Conservation (phyloP, 306 rosid genomes). For the Trifolium pratense region DNA sequence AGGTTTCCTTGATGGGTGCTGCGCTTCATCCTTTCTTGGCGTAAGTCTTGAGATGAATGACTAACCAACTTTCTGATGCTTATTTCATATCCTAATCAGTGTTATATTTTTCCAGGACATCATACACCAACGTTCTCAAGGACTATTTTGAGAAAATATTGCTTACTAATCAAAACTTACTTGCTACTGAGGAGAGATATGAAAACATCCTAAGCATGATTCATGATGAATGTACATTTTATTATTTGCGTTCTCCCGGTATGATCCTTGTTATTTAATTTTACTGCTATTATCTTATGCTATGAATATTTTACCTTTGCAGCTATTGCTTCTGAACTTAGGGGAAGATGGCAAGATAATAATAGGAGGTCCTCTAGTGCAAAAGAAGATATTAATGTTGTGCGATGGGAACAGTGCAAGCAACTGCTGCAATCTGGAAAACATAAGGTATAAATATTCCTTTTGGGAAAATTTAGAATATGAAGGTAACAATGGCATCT, state of each 20-base stretch:
- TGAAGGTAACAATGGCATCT: constrained; percentile 20
- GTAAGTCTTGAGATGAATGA: constrained; percentile 55
- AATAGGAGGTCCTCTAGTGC: constrained; percentile 57
- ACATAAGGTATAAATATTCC: constrained; percentile 54
- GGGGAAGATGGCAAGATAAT: constrained; percentile 85
- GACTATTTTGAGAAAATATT: constrained; percentile 69
- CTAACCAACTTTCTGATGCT: constrained; percentile 35
- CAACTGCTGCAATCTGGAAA: constrained; percentile 75
- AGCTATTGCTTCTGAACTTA: constrained; percentile 85
- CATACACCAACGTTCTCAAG: constrained; percentile 75
- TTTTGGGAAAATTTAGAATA: constrained; percentile 4
- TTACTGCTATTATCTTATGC: constrained; percentile 33
- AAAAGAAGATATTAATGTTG: constrained; percentile 69
- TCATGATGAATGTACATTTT: constrained; percentile 70
- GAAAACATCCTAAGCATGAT: constrained; percentile 83
- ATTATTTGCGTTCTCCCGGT: background rate
- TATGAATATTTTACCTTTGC: constrained; percentile 47
- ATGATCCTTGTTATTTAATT: constrained; percentile 16
- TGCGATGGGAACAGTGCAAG: constrained; percentile 89
- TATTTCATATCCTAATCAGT: constrained; percentile 44
- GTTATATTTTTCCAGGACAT: constrained; percentile 60
- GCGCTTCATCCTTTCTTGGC: constrained; percentile 80
- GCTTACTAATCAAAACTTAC: constrained; percentile 69
- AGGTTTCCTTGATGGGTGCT: constrained; percentile 69
- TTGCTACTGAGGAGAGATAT: constrained; percentile 83